Base-by-base conservation (phyloP, 2,329 filamentous ascomycete genomes). In the Calonectria leucothoes region DNA sequence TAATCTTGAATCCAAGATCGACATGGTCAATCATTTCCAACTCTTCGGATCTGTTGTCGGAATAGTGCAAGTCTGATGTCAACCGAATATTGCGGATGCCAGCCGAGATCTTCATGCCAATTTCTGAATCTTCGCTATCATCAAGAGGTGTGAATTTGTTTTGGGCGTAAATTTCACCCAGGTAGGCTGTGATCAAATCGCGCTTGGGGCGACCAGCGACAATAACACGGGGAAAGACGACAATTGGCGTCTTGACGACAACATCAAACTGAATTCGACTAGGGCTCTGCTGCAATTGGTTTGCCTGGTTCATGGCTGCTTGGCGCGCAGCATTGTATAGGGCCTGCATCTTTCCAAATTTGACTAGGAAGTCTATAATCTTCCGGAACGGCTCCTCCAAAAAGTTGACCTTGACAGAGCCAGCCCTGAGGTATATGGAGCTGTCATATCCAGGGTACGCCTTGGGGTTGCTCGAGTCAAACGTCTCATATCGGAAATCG, bases 341-440 rank as follows among this genome's bases (percentile, higher is more conserved):
- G 27, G 97, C 96, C 84, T 99, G 97, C 97, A 99, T 99, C 85
- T 98, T 98, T 74, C 97, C 97, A 83, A 99, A 99, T 81, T 99
- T 99, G 83, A 99, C 95, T 52, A 98, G 88, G 84, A 99, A 99
- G 78, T 97, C 95, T 84, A 99, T 95, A 76, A 99, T 98, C 85
- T 98, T 98, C 66, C 97, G 92, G 88, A 98, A 98, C 0, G 97
- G 97, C 83, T 99, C 97, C 74, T 98, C 96, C 5, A 98, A 87
- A 83, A 99, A 99, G 83, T 98, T 98, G 82, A 99, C 89, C 85
- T 98, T 98, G 83, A 99, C 93, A 0, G 97, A 99, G 1, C 97
- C 97, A 23, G 97, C 96, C 42, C 96, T 93, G 14, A 99, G 88
- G 81, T 92, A 97, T 35, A 99, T 92, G 1, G 96, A 96, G 17